These are phyloP conservation scores for Blastobotrys arbuscula DNA, from an alignment of 1,139 yeast species.

Conservation along the genomic window DNA sequence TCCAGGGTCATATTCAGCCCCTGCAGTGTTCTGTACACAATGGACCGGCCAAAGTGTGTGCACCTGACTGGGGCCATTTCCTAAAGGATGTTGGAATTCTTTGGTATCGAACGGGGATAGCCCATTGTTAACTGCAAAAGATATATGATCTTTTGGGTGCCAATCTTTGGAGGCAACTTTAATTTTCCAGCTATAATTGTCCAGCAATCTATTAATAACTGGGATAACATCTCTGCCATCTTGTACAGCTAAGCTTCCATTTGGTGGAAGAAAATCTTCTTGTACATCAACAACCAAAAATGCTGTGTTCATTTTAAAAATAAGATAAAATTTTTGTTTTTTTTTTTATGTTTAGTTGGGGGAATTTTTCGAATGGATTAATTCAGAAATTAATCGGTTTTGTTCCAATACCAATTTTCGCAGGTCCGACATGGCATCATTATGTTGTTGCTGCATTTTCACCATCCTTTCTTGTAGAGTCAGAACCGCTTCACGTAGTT, in stretches of 20 bases:
- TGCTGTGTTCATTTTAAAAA: background rate
- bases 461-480: constrained; percentile 8
- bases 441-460: constrained; percentile 7
- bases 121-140: constrained; percentile 70
- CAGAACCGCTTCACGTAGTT: constrained; percentile 8
- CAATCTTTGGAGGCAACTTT: constrained; percentile 79
- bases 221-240: constrained; percentile 59
- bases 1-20: constrained; percentile 57
- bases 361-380: background rate
- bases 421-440: constrained; percentile 2
- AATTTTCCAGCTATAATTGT: constrained; percentile 49
- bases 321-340: background rate
- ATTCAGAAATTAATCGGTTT: constrained; percentile 6
- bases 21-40: constrained; percentile 66
- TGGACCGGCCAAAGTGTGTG: constrained; percentile 87
- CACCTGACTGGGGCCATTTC: constrained; percentile 18
- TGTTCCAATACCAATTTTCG: constrained; percentile 8
- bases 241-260: constrained; percentile 69
- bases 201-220: constrained; percentile 42
- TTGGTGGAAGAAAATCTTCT: constrained; percentile 71
- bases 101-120: constrained; percentile 48
- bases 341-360: background rate
- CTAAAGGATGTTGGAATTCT: constrained; percentile 46
- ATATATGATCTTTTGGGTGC: constrained; percentile 76
- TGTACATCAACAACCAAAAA: constrained; percentile 5